These are phyloP conservation scores for Oryza coarctata DNA, from an alignment of 176 grass and related monocot genomes.

Conservation along the genomic window DNA sequence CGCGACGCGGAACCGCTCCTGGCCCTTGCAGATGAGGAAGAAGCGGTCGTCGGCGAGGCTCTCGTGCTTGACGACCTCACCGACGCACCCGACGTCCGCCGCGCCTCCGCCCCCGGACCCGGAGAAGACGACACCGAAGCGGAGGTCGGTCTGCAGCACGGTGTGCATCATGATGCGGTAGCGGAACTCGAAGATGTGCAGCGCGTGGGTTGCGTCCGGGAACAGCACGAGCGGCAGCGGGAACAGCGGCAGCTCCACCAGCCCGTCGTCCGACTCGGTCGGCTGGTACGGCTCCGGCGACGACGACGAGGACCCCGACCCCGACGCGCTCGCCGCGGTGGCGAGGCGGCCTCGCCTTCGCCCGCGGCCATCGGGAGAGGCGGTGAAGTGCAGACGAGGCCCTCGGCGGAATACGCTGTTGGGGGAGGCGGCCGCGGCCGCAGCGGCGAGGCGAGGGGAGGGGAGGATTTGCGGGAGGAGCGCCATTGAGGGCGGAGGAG, in stretches of 20 bases:
- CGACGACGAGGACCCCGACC: constrained; percentile 23
- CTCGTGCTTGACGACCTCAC: constrained; percentile 97
- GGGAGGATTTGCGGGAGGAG: constrained; percentile 68
- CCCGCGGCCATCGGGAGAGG: too few species aligned
- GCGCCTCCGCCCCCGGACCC: constrained; percentile 30
- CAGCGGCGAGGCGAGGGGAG: constrained; percentile 37
- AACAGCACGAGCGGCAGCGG: constrained; percentile 96
- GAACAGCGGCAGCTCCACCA: constrained; percentile 88
- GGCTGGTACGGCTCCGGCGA: constrained; percentile 22
- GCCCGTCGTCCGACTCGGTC: constrained; percentile 39
- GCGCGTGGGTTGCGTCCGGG: constrained; percentile 69
- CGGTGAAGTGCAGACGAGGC: constrained; percentile 36
- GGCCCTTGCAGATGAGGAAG: constrained; percentile 99
- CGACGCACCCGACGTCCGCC: constrained; percentile 84
- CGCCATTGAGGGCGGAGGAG: constrained; percentile 41
- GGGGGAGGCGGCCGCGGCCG: constrained; percentile 15
- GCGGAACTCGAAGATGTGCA: constrained; percentile 98
- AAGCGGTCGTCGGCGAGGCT: constrained; percentile 91
- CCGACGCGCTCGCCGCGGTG: constrained; percentile 14
- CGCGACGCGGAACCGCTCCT: constrained; percentile 87
- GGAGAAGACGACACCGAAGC: constrained; percentile 62
- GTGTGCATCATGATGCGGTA: constrained; percentile 99
- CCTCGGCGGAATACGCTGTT: constrained; percentile 40
- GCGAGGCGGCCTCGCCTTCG: constrained; percentile 19
- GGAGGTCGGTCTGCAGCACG: constrained; percentile 85